Base-by-base conservation (phyloP, 1,284 basidiomycete species). In the Leccinum ponderosum region DNA sequence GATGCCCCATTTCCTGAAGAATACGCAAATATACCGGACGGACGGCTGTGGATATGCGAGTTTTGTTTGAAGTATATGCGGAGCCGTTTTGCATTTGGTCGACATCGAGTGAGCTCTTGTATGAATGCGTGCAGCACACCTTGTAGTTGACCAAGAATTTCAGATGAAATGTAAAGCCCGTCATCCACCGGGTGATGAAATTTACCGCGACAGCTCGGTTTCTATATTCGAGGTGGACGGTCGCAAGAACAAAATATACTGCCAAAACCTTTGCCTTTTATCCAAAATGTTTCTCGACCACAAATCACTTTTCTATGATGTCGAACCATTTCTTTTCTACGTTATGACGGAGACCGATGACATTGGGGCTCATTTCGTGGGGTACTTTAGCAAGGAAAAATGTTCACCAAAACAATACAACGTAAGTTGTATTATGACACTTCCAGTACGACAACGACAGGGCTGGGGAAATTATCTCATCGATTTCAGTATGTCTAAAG, bases 211-310 rank as follows among this genome's bases (percentile, higher is more conserved):
- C 73, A 90, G 90, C 33, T 76, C 76, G 51, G 83, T 98, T 37
- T 97, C 94, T 9, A 91, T 99, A 59, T 99, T 97, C 71, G 97
- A 99, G 75, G 96, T 99, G 27, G 97, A 99, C 74, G 97, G 97
- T 51, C 84, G 97, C 66, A 95, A 95, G 80, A 98, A 98, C 82
- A 99, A 98, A 91, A 98, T 98, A 69, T 99, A 98, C 76, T 99
- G 97, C 74, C 97, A 99, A 75, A 98, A 99, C 73, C 84, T 99
- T n/a, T 99, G 97, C 77, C 82, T 99, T 59, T 83, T 99, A 31
- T 97, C 97, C 60, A 99, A 98, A 78, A 98, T 98, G 94, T 99
- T 99, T 76, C 86, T 99, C 66, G 96, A 99, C 73, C 97, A 98
- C 81, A 99, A 99, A 78, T 98, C 97, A 20, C 86, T 99, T 50